Evolutionary conservation across 352 stramenopile genomes (phyloP).

Genomic region (Globisporangium acanthophoron): DNA sequence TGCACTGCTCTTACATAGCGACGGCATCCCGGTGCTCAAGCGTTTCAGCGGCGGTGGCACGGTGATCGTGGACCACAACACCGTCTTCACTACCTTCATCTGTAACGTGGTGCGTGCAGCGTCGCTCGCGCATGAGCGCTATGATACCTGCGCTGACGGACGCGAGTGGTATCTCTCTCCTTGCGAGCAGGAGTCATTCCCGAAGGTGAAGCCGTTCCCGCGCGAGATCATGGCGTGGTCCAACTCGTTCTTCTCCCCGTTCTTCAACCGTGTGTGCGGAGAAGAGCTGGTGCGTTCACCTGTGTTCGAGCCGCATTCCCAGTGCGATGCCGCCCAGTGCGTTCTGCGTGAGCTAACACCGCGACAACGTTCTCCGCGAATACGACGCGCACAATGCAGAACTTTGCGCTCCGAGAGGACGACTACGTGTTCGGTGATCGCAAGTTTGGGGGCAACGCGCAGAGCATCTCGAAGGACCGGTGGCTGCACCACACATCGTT

Average conservation of each 20-base stretch:
- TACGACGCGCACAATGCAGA: slow-evolving; percentile 20
- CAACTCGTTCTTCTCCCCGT: slow-evolving; percentile 67
- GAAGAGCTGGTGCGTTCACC: slow-evolving; percentile 13
- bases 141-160: background rate
- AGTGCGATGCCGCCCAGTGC: background rate
- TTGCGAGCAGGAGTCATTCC: slow-evolving; percentile 48
- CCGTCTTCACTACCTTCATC: slow-evolving; percentile 91
- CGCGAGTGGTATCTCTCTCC: background rate
- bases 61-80: slow-evolving; percentile 94
- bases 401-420: slow-evolving; percentile 91
- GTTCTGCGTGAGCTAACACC: background rate
- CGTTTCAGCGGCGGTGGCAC: slow-evolving; percentile 97
- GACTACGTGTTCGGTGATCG: slow-evolving; percentile 94
- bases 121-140: background rate
- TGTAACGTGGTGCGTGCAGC: slow-evolving; percentile 58
- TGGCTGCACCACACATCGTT: slow-evolving; percentile 98
- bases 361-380: background rate
- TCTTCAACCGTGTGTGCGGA: slow-evolving; percentile 59
- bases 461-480: slow-evolving; percentile 92
- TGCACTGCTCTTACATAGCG: slow-evolving; percentile 20
- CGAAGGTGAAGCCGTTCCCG: slow-evolving; percentile 77
- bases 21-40: slow-evolving; percentile 86
- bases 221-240: slow-evolving; percentile 93
- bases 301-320: background rate
- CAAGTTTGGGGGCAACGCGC: slow-evolving; percentile 97